phyloP scores from a whole-genome alignment of 495 filamentous ascomycete genomes.

The Penicillium taxi region DNA sequence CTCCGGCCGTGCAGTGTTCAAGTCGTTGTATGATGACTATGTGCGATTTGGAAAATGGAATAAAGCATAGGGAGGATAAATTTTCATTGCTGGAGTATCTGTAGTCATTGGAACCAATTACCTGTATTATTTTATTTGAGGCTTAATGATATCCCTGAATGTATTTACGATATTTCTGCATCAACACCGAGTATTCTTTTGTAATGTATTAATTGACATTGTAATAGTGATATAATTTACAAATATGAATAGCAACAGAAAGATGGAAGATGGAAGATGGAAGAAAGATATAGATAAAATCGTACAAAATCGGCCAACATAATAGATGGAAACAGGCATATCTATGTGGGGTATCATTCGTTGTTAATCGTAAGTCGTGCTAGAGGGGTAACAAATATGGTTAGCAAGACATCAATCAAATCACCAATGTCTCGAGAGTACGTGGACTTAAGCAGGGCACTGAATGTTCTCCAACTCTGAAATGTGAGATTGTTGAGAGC shows the following conservation, averaged over 20 bases:
- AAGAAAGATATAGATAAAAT: too few species aligned
- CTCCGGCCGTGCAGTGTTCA: slow-evolving; percentile 61
- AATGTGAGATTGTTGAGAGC: slow-evolving; percentile 8
- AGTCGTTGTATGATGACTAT: slow-evolving; percentile 62
- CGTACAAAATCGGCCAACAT: too few species aligned
- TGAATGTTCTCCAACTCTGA: slow-evolving; percentile 14
- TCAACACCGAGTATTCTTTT: neutral
- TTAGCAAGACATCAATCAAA: slow-evolving; percentile 9
- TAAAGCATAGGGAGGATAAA: slow-evolving; percentile 45
- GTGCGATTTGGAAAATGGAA: slow-evolving; percentile 63
- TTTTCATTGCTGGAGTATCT: slow-evolving; percentile 1
- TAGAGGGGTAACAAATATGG: slow-evolving; percentile 5
- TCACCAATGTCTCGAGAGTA: slow-evolving; percentile 19
- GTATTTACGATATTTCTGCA: slow-evolving; percentile 16
- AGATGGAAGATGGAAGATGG: too few species aligned
- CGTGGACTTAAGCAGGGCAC: slow-evolving; percentile 17
- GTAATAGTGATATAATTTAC: too few species aligned
- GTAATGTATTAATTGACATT: too few species aligned
- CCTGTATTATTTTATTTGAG: slow-evolving; percentile 11
- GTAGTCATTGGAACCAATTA: too few species aligned
- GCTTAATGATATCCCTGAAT: slow-evolving; percentile 27
- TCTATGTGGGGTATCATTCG: slow-evolving; percentile 18
- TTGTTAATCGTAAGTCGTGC: slow-evolving; percentile 9
- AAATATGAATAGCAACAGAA: too few species aligned
- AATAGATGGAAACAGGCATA: neutral